Percentiles rank a stretch among this genome's conserved stretches.
Evolutionary conservation across 2,329 filamentous ascomycete genomes (phyloP).

Genomic region (Aspergillus vadensis): DNA sequence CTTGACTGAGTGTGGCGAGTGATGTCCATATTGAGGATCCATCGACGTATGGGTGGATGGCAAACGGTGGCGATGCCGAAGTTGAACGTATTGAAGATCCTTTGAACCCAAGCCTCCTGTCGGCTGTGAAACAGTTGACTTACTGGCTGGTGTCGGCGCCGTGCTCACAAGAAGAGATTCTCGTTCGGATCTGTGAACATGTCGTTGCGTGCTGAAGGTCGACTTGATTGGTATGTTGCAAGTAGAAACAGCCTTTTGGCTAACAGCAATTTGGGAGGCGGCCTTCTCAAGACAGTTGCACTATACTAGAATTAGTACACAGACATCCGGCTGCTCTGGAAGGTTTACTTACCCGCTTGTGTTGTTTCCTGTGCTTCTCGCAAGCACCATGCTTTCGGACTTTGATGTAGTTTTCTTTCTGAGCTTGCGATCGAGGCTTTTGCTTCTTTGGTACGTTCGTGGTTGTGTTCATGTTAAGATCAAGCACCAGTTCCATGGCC

Average conservation of each 20-base stretch:
- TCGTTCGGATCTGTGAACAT: neutral
- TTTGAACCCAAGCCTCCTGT: neutral
- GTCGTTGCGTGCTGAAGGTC: conserved; percentile 9
- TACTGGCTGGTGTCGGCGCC: neutral
- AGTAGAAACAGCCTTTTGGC: conserved; percentile 18
- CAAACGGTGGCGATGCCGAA: neutral
- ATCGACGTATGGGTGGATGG: neutral
- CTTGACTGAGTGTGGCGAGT: neutral
- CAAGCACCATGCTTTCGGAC: conserved; percentile 47
- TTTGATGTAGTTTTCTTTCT: conserved; percentile 48
- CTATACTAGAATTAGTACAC: conserved; percentile 28
- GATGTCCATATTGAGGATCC: neutral
- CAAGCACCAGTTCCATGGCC: conserved; percentile 43
- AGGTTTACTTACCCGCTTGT: conserved; percentile 40
- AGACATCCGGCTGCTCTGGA: neutral
- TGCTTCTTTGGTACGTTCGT: conserved; percentile 47
- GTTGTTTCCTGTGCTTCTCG: conserved; percentile 47
- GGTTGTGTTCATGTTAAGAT: conserved; percentile 47
- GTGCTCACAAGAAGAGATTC: neutral
- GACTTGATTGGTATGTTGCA: conserved; percentile 4
- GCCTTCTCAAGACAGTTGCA: conserved; percentile 46
- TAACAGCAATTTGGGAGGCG: conserved; percentile 23
- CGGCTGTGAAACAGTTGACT: neutral
- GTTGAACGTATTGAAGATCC: neutral
- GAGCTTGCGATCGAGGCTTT: conserved; percentile 44